These are phyloP conservation scores for Rhizopogon vinicolor DNA, from an alignment of 768 basidiomycete species.

Conservation along the genomic window DNA sequence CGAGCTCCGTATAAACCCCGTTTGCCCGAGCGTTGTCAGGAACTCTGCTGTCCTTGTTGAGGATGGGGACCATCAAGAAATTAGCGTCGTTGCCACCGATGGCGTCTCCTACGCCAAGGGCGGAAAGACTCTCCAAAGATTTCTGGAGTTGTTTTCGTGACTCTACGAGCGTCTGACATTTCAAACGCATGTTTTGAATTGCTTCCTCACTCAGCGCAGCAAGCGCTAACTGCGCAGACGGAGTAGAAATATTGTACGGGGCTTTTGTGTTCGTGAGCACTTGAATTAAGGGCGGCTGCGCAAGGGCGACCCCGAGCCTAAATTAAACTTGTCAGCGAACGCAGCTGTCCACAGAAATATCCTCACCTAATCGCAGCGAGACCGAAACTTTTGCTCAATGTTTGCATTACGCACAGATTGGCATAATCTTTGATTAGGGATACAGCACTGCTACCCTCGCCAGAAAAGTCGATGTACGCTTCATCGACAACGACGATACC, in stretches of 20 bases:
- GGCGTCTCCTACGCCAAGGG: slow-evolving; percentile 55
- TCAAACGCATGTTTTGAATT: slow-evolving; percentile 57
- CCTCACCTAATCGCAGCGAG: slow-evolving; percentile 89
- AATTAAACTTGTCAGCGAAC: background rate
- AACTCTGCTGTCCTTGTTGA: slow-evolving; percentile 34
- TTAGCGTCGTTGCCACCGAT: slow-evolving; percentile 89
- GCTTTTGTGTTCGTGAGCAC: slow-evolving; percentile 94
- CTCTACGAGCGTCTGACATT: slow-evolving; percentile 51
- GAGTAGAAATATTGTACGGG: slow-evolving; percentile 93
- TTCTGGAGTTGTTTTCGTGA: slow-evolving; percentile 55
- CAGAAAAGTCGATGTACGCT: slow-evolving; percentile 94
- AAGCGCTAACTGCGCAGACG: slow-evolving; percentile 78
- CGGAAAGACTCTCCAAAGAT: slow-evolving; percentile 40
- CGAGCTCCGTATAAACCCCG: slow-evolving; percentile 72
- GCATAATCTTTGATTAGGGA: slow-evolving; percentile 73
- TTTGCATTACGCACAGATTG: slow-evolving; percentile 94
- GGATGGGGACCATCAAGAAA: slow-evolving; percentile 79
- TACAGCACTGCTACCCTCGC: slow-evolving; percentile 55
- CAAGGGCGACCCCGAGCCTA: slow-evolving; percentile 87
- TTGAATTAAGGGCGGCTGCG: slow-evolving; percentile 87
- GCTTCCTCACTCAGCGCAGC: slow-evolving; percentile 70
- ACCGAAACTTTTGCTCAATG: slow-evolving; percentile 94
- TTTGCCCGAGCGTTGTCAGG: slow-evolving; percentile 61
- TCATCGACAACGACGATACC: slow-evolving; percentile 95
- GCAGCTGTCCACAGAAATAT: background rate